phyloP scores from a whole-genome alignment of 1,284 basidiomycete genomes.

The Leccinum solheimii region DNA sequence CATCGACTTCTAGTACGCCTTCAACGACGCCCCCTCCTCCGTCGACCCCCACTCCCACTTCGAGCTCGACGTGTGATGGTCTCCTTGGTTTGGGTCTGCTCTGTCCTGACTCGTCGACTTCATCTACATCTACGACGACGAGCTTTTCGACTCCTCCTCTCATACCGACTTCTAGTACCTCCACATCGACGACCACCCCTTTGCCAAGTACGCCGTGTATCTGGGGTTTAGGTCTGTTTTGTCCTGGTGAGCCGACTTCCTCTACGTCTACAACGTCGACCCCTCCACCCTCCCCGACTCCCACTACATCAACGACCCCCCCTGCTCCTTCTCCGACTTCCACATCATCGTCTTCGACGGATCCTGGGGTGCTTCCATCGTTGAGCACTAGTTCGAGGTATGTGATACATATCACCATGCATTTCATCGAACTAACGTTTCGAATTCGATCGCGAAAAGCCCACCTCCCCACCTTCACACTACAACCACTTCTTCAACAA shows the following conservation, averaged over 20 bases:
- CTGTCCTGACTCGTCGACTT: neutral
- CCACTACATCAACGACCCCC: neutral
- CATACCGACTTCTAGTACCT: neutral
- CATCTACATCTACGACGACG: neutral
- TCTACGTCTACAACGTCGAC: neutral
- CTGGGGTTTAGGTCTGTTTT: neutral
- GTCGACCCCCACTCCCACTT: neutral
- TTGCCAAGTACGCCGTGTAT: neutral
- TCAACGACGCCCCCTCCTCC: neutral
- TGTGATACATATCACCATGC: conserved; percentile 4
- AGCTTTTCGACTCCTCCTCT: no score
- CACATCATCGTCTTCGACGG: neutral
- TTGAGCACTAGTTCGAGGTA: conserved; percentile 7
- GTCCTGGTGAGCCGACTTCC: neutral
- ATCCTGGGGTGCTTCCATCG: conserved; percentile 1
- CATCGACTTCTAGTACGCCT: neutral
- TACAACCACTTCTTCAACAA: neutral
- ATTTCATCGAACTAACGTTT: conserved; percentile 8
- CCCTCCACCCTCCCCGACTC: neutral
- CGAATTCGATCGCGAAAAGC: conserved; percentile 29
- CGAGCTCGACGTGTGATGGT: neutral
- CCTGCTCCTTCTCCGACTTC: neutral
- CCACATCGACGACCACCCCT: neutral
- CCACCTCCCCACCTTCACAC: conserved; percentile 22
- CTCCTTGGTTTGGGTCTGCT: neutral